Conservation (phyloP, 179 eudicot genomes). For the Pouteria campechiana region DNA sequence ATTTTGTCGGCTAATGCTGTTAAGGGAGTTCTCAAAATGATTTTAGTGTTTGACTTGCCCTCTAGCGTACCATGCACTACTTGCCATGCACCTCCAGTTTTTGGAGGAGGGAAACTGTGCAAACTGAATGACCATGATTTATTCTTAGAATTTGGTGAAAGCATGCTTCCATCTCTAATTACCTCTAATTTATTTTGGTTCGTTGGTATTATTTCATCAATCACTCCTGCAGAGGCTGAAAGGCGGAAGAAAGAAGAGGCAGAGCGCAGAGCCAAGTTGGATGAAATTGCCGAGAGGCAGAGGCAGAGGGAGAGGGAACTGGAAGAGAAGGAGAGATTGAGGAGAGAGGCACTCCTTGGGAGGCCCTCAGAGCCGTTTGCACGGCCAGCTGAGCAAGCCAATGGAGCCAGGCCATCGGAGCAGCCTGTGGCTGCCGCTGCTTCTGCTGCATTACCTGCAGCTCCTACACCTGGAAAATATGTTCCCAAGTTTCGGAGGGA, state of each 20-base stretch:
- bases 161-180: background rate
- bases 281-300: conserved; percentile 83
- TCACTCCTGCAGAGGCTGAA: conserved; percentile 78
- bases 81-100: too few species aligned
- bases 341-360: conserved; percentile 43
- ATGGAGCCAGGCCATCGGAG: conserved; percentile 15
- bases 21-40: too few species aligned
- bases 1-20: too few species aligned
- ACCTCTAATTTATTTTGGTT: background rate
- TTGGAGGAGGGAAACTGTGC: too few species aligned
- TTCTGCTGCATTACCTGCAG: conserved; percentile 24
- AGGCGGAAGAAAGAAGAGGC: conserved; percentile 74
- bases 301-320: conserved; percentile 69
- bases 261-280: conserved; percentile 60
- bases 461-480: conserved; percentile 43
- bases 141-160: too few species aligned
- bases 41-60: background rate
- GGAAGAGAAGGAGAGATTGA: conserved; percentile 56
- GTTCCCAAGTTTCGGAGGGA: conserved; percentile 40
- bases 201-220: background rate
- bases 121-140: too few species aligned
- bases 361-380: conserved; percentile 4
- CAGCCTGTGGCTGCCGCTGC: conserved; percentile 17
- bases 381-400: conserved; percentile 15
- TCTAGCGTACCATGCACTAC: background rate